Evolutionary conservation across 179 eudicot genomes (phyloP), one percentile per base, ranked within the genome.

Genomic region (Actinidia chinensis): DNA sequence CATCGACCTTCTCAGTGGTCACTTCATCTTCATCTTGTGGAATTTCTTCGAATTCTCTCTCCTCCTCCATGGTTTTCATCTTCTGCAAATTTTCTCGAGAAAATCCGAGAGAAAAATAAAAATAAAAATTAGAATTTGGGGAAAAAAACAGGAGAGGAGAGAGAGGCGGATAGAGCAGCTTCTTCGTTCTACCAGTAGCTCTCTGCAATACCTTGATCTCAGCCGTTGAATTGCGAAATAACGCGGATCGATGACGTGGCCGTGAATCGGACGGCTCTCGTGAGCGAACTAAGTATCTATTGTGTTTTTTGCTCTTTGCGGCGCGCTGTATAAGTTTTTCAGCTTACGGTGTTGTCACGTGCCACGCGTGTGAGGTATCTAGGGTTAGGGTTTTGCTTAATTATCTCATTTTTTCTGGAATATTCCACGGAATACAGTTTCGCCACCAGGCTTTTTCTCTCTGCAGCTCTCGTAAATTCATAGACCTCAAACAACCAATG

Each of bases 201-300:
- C 79, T 76, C 79, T 79, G 73, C 68, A 33, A 76, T 23, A 47
- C 77, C 50, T 76, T 61, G 75, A 90, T 91, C 91, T 83, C 54
- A 78, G 74, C 91, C 93, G 93, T 90, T 86, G 82, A 82, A 70
- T 55, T n/a, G 4, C 1, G 71, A 28, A 17, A 7, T 1, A 12
- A 47, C 25, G 48, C 13, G 91, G 95, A 91, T 90, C 33, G 80
- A 46, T 88, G 95, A 90, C 91, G 88, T 90, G 95, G 64, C n/a
- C 8, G 0, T 0, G 4, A 71, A 87, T 85, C 84, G 67, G 83
- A 88, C 90, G 90, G 88, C 64, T 47, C 18, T 20, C 17, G 48
- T 77, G 51, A 8, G 70, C 36, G 44, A 52, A 40, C 22, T 63
- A 20, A 28, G 71, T 77, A 51, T 64, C 43, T 77, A 44, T 50